These are phyloP conservation scores for Amesomyces nigricolor DNA, from an alignment of 2,329 filamentous ascomycete species.

Conservation along the genomic window DNA sequence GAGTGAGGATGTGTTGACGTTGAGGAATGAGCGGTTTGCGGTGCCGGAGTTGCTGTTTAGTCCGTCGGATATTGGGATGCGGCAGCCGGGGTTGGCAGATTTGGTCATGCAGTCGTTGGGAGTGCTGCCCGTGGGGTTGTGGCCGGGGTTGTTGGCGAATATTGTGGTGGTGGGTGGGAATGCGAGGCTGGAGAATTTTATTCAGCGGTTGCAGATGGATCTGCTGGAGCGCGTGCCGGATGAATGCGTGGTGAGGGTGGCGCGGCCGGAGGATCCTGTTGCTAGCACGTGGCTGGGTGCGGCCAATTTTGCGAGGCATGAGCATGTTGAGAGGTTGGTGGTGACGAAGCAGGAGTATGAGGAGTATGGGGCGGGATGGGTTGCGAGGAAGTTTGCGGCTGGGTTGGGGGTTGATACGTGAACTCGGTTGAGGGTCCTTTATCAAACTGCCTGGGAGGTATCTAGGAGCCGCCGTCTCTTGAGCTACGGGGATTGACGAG, in stretches of 20 bases:
- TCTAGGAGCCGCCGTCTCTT: too few relatives aligned
- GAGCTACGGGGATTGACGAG: too few relatives aligned
- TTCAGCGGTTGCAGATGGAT: slow-evolving; percentile 71
- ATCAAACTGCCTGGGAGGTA: too few relatives aligned
- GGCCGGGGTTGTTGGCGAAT: slow-evolving; percentile 79
- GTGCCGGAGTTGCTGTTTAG: slow-evolving; percentile 88
- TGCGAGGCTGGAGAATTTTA: slow-evolving; percentile 71
- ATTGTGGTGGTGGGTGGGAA: slow-evolving; percentile 87
- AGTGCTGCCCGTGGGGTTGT: slow-evolving; percentile 71
- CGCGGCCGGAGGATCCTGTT: slow-evolving; percentile 65
- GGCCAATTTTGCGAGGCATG: slow-evolving; percentile 67
- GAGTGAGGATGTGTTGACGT: slow-evolving; percentile 73
- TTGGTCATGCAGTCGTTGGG: slow-evolving; percentile 75
- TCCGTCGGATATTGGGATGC: slow-evolving; percentile 78
- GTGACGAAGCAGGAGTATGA: slow-evolving; percentile 91
- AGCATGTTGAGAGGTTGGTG: slow-evolving; percentile 58
- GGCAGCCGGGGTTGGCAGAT: slow-evolving; percentile 75
- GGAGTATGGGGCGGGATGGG: slow-evolving; percentile 73
- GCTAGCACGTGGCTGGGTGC: slow-evolving; percentile 81
- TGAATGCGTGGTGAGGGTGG: slow-evolving; percentile 72
- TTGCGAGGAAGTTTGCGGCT: slow-evolving; percentile 61
- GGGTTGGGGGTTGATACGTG: slow-evolving; percentile 28
- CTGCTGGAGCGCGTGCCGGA: slow-evolving; percentile 65
- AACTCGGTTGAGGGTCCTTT: neutral
- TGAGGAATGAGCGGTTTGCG: slow-evolving; percentile 87